phyloP scores from a whole-genome alignment of 371 early-diverging fungal species.

The Globomyces sp. region DNA sequence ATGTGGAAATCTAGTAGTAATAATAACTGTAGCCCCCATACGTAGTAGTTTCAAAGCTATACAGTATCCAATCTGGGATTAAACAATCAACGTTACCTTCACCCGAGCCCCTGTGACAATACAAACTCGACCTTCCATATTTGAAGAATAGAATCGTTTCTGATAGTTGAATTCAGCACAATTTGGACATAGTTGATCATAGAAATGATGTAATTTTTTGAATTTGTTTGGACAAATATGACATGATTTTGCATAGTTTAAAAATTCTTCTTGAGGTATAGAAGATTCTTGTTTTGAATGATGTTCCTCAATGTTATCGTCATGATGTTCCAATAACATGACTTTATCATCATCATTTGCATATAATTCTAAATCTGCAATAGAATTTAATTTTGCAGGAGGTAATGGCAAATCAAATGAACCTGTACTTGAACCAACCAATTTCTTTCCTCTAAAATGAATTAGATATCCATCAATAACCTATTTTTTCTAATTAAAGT shows the following conservation, averaged over 20 bases:
- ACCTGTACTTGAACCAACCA: too few species aligned
- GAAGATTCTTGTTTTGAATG: neutral
- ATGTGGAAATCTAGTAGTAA: slow-evolving; percentile 49
- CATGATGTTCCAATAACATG: neutral
- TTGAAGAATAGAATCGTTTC: slow-evolving; percentile 36
- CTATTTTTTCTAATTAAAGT: neutral
- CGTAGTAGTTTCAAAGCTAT: slow-evolving; percentile 45
- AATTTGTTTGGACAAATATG: slow-evolving; percentile 37
- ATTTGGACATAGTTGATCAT: slow-evolving; percentile 45
- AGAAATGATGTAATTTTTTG: slow-evolving; percentile 38
- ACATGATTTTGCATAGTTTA: slow-evolving; percentile 34
- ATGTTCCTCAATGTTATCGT: neutral
- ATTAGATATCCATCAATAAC: neutral
- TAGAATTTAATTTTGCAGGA: neutral
- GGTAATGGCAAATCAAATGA: too few species aligned
- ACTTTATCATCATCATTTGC: neutral
- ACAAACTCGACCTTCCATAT: slow-evolving; percentile 43
- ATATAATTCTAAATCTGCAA: neutral
- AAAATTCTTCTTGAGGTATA: too few species aligned
- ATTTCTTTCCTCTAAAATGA: too few species aligned
- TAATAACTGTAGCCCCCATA: slow-evolving; percentile 45
- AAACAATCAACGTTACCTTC: slow-evolving; percentile 2
- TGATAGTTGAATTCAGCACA: slow-evolving; percentile 45
- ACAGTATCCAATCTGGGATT: slow-evolving; percentile 39
- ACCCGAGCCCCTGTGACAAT: slow-evolving; percentile 49